Percentiles rank a stretch among this genome's conserved stretches.
phyloP scores from a whole-genome alignment of 371 early-diverging fungal species.

The Mortierella sp. region DNA sequence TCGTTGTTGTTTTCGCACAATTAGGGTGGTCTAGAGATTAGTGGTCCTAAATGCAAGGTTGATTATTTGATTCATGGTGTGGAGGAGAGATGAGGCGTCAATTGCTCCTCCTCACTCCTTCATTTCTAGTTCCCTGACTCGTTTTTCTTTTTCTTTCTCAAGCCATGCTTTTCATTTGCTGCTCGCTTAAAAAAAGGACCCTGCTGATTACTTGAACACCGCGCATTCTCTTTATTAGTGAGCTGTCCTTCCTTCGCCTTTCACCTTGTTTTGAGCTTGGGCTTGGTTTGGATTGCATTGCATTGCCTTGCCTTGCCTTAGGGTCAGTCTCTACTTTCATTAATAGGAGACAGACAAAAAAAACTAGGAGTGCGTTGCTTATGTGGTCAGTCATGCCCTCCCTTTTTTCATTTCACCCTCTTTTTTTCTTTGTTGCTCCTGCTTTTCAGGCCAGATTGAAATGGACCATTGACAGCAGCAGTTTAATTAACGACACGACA shows the following conservation, averaged over 20 bases:
- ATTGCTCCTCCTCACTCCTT: not conserved
- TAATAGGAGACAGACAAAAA: slow-evolving; percentile 2
- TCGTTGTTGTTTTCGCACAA: not conserved
- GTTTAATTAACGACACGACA: not conserved
- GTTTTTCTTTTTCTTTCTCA: not conserved
- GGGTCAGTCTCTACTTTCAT: not conserved
- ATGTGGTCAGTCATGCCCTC: not conserved
- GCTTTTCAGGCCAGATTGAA: not conserved
- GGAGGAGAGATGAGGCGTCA: not conserved
- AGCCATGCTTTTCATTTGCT: not conserved
- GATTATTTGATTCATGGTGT: not conserved
- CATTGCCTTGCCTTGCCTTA: not conserved
- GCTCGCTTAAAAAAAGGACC: not conserved
- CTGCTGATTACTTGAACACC: slow-evolving; percentile 13
- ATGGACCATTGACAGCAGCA: not conserved
- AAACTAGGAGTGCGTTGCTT: not conserved
- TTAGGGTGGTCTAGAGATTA: not conserved
- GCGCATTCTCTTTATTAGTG: not conserved
- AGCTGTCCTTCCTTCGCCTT: not conserved
- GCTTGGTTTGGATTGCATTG: not conserved
- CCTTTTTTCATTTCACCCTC: not conserved
- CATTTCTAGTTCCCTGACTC: not conserved
- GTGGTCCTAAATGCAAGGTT: not conserved
- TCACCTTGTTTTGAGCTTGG: not conserved
- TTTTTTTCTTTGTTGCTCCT: not conserved